Percentiles rank a stretch among this genome's conserved stretches.
phyloP scores from a whole-genome alignment of 148 eudicot genomes.

The Vaccinium myrtillus region DNA sequence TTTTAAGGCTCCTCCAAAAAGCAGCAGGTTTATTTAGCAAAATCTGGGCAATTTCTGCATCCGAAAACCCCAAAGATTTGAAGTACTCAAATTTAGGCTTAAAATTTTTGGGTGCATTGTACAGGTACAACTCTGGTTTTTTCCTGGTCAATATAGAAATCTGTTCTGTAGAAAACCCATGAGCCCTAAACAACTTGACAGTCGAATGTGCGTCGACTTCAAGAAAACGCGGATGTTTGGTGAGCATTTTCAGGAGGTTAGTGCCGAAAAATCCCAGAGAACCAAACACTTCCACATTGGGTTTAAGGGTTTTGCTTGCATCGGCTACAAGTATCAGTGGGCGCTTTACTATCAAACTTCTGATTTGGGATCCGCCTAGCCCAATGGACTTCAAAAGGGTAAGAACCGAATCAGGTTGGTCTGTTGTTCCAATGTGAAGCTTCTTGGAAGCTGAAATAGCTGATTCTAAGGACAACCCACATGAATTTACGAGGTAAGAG shows the following conservation, averaged over 20 bases:
- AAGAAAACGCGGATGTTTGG: conserved; percentile 3
- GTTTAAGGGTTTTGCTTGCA: conserved; percentile 16
- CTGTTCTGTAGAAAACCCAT: conserved; percentile 18
- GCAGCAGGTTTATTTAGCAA: background rate
- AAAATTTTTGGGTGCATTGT: background rate
- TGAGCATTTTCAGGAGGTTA: conserved; percentile 4
- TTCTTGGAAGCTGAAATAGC: conserved; percentile 24
- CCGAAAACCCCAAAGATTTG: conserved; percentile 14
- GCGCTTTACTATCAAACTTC: background rate
- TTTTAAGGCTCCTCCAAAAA: conserved; percentile 20
- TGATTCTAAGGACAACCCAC: conserved; percentile 23
- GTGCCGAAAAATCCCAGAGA: conserved; percentile 19
- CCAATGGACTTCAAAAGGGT: conserved; percentile 15
- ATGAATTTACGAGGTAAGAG: conserved; percentile 16
- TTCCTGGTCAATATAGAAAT: conserved; percentile 8
- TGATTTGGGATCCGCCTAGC: background rate
- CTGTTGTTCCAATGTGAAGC: conserved; percentile 10
- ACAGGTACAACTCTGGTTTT: background rate
- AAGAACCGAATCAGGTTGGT: conserved; percentile 15
- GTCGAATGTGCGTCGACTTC: background rate
- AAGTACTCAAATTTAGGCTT: conserved; percentile 26
- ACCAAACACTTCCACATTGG: conserved; percentile 17
- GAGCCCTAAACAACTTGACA: conserved; percentile 10
- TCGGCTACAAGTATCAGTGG: conserved; percentile 16
- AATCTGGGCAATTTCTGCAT: background rate